Conservation (phyloP, 2,329 filamentous ascomycete species). For the Trichoderma atrobrunneum region DNA sequence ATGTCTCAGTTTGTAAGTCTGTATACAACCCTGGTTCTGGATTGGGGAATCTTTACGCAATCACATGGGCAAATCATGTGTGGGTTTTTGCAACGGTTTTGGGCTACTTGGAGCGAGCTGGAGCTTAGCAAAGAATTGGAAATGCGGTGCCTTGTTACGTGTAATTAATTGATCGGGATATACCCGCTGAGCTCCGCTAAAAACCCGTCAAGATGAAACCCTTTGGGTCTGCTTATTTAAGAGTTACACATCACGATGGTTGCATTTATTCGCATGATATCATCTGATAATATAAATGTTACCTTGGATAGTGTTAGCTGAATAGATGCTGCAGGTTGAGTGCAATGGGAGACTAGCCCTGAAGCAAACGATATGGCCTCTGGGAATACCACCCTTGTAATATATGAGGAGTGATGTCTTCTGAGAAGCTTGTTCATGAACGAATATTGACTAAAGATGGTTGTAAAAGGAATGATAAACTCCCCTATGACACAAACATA, state of each 20-base stretch:
- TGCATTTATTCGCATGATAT: not conserved
- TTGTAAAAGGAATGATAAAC: not conserved
- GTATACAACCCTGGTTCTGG: not conserved
- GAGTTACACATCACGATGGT: not conserved
- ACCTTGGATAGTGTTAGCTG: not conserved
- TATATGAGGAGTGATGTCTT: not conserved
- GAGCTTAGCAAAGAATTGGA: conserved; percentile 4
- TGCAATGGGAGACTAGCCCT: not conserved
- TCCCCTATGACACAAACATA: not conserved
- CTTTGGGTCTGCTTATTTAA: not conserved
- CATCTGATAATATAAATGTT: not conserved
- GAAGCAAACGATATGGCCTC: not conserved
- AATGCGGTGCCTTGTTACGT: not conserved
- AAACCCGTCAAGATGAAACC: not conserved
- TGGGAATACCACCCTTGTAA: not conserved
- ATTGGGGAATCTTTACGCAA: not conserved
- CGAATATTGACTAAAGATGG: not conserved
- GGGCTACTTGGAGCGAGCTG: not conserved
- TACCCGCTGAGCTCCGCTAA: not conserved
- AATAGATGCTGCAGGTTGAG: not conserved
- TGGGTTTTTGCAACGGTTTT: not conserved
- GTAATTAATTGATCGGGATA: not conserved
- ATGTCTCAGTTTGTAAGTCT: not conserved
- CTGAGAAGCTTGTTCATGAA: not conserved
- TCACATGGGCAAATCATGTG: not conserved